These are phyloP conservation scores for Haematococcus sp. DNA, from an alignment of 139 green algal genomes.

Conservation along the genomic window DNA sequence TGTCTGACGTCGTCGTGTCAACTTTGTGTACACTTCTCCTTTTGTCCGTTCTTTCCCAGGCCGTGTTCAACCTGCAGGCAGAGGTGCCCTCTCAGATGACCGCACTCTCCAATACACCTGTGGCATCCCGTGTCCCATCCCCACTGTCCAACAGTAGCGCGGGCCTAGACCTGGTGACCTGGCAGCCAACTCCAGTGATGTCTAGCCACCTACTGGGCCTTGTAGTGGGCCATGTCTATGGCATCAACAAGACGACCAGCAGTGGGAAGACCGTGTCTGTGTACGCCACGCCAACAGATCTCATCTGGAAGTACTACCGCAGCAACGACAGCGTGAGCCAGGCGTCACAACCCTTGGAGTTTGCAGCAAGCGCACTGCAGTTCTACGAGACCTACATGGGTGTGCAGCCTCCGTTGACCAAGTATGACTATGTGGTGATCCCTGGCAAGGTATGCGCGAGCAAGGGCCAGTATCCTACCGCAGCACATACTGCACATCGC, in stretches of 20 bases:
- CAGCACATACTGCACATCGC: no score
- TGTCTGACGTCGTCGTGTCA: no score
- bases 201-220: background rate
- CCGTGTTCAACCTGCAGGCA: background rate
- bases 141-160: background rate
- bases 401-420: background rate
- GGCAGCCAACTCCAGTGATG: background rate
- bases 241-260: background rate
- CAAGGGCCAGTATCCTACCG: no score
- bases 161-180: background rate
- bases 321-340: background rate
- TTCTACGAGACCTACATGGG: background rate
- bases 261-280: background rate
- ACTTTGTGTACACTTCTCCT: no score
- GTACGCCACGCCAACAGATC: background rate
- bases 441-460: background rate
- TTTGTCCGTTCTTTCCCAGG: no score
- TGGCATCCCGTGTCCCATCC: background rate
- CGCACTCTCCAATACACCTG: background rate
- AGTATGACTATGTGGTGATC: background rate
- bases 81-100: background rate
- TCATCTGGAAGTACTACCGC: background rate
- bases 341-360: background rate
- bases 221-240: background rate
- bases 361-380: background rate